Conservation (phyloP, 371 early-diverging fungal species). For the Apophysomyces trapeziformis region DNA sequence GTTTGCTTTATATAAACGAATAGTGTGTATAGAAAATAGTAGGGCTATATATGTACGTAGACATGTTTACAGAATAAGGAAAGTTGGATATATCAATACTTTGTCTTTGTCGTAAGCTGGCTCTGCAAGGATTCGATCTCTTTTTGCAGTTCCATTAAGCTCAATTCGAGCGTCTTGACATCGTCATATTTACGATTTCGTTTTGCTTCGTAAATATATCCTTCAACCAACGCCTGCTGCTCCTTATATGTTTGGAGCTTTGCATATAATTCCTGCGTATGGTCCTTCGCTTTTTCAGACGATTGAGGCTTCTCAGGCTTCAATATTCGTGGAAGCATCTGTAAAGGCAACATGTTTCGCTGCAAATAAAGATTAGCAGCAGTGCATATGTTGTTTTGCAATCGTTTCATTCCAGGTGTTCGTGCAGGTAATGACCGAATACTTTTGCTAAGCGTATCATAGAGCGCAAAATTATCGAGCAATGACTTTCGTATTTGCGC, state of each 20-base stretch:
- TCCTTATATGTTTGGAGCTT: conserved; percentile 73
- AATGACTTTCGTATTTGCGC: conserved; percentile 65
- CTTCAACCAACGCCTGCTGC: conserved; percentile 69
- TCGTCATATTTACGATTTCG: conserved; percentile 83
- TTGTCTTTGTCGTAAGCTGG: conserved; percentile 7
- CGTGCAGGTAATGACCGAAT: conserved; percentile 55
- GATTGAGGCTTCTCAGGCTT: conserved; percentile 32
- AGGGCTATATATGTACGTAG: too few species aligned
- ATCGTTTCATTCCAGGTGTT: conserved; percentile 57
- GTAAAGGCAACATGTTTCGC: conserved; percentile 86
- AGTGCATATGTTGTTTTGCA: conserved; percentile 71
- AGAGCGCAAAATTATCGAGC: conserved; percentile 65
- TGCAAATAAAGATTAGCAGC: conserved; percentile 82
- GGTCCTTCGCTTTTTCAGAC: conserved; percentile 14
- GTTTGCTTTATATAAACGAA: too few species aligned
- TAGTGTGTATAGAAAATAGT: too few species aligned
- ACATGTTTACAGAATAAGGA: too few species aligned
- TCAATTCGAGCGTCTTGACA: conserved; percentile 70
- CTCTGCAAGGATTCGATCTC: conserved; percentile 62
- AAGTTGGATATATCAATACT: not conserved
- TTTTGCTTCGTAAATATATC: conserved; percentile 76
- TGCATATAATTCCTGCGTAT: conserved; percentile 47
- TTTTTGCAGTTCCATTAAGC: conserved; percentile 71
- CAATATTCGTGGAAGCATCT: conserved; percentile 75
- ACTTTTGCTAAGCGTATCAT: conserved; percentile 67